Evolutionary conservation across 1,284 basidiomycete genomes (phyloP).

Genomic region (Tilletiopsis washingtonensis): DNA sequence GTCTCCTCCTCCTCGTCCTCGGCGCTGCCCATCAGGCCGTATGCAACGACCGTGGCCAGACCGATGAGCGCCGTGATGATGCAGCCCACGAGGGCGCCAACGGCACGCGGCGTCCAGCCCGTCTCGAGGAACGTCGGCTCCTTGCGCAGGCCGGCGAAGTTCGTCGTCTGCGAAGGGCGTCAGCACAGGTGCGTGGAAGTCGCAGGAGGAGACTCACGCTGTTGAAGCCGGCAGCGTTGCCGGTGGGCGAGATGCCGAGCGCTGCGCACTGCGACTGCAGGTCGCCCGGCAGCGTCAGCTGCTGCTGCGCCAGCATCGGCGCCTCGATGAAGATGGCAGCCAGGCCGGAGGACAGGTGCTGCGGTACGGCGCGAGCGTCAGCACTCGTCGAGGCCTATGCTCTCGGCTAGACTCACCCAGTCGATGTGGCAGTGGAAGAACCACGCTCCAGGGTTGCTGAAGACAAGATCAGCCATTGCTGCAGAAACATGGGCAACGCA

Average conservation of each 20-base stretch:
- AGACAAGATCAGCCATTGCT: no score
- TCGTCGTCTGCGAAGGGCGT: slow-evolving; percentile 56
- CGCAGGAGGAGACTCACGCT: slow-evolving; percentile 50
- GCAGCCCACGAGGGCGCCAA: slow-evolving; percentile 76
- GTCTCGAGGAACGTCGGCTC: slow-evolving; percentile 19
- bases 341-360: slow-evolving; percentile 68
- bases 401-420: neutral
- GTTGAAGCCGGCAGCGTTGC: slow-evolving; percentile 40
- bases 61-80: slow-evolving; percentile 74
- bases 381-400: no score
- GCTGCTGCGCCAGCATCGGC: slow-evolving; percentile 54
- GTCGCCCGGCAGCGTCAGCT: slow-evolving; percentile 52
- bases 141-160: slow-evolving; percentile 20
- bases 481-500: no score
- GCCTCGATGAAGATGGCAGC: slow-evolving; percentile 69
- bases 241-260: slow-evolving; percentile 53
- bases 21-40: neutral
- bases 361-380: no score
- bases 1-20: neutral
- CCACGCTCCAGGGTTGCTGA: slow-evolving; percentile 79
- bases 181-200: no score
- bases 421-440: slow-evolving; percentile 29
- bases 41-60: slow-evolving; percentile 58
- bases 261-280: slow-evolving; percentile 65
- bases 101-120: slow-evolving; percentile 46